These are phyloP conservation scores for Fusarium begoniae DNA, from an alignment of 2,329 filamentous ascomycete genomes.

Conservation along the genomic window DNA sequence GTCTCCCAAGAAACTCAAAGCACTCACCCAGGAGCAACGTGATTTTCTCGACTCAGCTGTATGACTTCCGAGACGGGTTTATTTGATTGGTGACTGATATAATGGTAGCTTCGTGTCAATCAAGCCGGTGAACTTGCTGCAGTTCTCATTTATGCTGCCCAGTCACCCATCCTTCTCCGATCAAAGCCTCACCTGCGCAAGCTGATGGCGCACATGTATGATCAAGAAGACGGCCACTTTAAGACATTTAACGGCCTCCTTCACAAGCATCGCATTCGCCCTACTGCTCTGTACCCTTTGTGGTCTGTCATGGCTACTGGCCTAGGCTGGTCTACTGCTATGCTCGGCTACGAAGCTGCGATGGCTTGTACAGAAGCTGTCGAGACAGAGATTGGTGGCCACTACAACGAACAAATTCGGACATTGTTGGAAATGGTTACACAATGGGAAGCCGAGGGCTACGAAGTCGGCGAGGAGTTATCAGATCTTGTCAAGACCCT, in stretches of 20 bases:
- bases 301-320: conserved; percentile 85
- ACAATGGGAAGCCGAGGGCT: conserved; percentile 78
- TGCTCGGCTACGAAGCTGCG: conserved; percentile 90
- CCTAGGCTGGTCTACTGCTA: conserved; percentile 87
- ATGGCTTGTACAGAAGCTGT: conserved; percentile 99
- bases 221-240: conserved; percentile 91
- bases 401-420: conserved; percentile 94
- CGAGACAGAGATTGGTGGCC: conserved; percentile 95
- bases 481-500: conserved; percentile 76
- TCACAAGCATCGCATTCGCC: conserved; percentile 86
- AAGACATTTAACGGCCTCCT: conserved; percentile 85
- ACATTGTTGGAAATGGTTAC: conserved; percentile 82
- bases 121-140: conserved; percentile 98
- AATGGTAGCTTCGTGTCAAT: conserved; percentile 82
- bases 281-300: conserved; percentile 89
- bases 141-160: conserved; percentile 90
- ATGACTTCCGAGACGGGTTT: conserved; percentile 41
- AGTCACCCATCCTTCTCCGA: conserved; percentile 82
- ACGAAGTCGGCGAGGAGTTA: conserved; percentile 83
- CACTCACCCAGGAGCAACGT: conserved; percentile 74
- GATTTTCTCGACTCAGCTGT: conserved; percentile 80
- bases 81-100: conserved; percentile 7
- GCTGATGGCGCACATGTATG: conserved; percentile 97
- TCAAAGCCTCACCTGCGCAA: conserved; percentile 88
- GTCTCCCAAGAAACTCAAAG: conserved; percentile 58